Evolutionary conservation across 1,284 basidiomycete species (phyloP).

Genomic region (Trichosporon ovoides): DNA sequence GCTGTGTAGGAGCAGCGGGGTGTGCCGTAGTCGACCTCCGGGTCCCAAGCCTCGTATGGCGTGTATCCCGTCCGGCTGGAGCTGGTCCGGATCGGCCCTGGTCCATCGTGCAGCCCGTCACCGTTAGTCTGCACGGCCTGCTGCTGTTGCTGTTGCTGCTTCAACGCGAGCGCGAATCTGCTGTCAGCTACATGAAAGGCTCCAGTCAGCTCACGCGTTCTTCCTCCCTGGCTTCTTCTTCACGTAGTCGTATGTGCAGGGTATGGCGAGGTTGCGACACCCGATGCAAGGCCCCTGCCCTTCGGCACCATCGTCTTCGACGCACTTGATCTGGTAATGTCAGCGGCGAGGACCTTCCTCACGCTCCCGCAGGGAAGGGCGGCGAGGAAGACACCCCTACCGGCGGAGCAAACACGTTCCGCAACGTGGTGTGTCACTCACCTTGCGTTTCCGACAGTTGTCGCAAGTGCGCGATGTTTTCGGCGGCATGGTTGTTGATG

Average conservation of each 20-base stretch:
- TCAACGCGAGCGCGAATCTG: constrained; percentile 16
- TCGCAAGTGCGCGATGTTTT: constrained; percentile 32
- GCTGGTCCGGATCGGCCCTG: neutral
- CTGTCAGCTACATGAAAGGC: neutral
- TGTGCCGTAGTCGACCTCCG: neutral
- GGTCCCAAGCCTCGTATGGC: constrained; percentile 3
- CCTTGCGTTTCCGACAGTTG: constrained; percentile 42
- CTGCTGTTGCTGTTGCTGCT: too few species aligned
- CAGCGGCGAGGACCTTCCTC: too few species aligned
- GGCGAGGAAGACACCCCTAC: too few species aligned
- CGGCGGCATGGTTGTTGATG: neutral
- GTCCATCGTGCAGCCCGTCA: neutral
- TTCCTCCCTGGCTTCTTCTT: constrained; percentile 46
- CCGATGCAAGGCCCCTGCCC: constrained; percentile 31
- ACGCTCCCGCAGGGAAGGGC: too few species aligned
- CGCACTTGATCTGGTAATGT: constrained; percentile 35
- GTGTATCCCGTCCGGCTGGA: neutral
- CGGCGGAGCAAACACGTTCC: too few species aligned
- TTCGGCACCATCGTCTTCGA: constrained; percentile 16
- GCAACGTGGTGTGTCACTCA: constrained; percentile 12
- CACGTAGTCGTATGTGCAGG: constrained; percentile 43
- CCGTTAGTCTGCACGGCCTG: constrained; percentile 4
- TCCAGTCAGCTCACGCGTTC: constrained; percentile 22
- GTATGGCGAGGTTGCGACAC: constrained; percentile 38
- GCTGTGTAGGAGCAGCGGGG: constrained; percentile 17